phyloP scores from a whole-genome alignment of 2,329 filamentous ascomycete species.

The Talaromyces sp. region DNA sequence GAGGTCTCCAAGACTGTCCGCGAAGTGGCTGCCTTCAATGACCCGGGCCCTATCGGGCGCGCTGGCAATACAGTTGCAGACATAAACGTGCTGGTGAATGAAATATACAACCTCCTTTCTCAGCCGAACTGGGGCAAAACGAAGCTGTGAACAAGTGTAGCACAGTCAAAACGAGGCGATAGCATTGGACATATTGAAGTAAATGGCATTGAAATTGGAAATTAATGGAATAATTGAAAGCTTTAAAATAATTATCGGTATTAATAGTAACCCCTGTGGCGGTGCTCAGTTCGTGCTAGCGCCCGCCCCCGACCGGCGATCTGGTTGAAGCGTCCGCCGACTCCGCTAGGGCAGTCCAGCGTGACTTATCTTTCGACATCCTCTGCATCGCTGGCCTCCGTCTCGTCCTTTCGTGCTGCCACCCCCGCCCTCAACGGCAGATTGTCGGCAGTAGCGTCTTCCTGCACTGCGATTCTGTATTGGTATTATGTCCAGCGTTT shows the following conservation, averaged over 20 bases:
- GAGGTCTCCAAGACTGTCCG: conserved; percentile 53
- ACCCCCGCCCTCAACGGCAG: neutral
- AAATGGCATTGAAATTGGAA: neutral
- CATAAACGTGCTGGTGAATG: conserved; percentile 34
- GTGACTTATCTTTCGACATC: neutral
- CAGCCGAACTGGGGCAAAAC: conserved; percentile 45
- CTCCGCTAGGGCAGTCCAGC: too few species aligned
- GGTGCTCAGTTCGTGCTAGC: neutral
- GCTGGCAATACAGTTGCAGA: conserved; percentile 45
- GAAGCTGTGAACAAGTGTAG: conserved; percentile 16
- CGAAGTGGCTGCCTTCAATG: conserved; percentile 45
- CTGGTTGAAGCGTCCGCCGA: neutral
- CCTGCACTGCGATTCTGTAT: neutral
- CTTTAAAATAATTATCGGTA: neutral
- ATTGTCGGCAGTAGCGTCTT: neutral
- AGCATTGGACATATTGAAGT: neutral
- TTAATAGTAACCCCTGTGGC: neutral
- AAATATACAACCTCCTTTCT: conserved; percentile 45
- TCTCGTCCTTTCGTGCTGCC: neutral
- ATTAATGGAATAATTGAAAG: too few species aligned
- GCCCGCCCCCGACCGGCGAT: neutral
- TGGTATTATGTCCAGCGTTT: neutral
- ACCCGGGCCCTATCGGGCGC: conserved; percentile 46
- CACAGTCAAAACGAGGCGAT: too few species aligned
- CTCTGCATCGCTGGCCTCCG: neutral